Conservation (phyloP, 768 basidiomycete genomes). For the Arthromyces matolae region DNA sequence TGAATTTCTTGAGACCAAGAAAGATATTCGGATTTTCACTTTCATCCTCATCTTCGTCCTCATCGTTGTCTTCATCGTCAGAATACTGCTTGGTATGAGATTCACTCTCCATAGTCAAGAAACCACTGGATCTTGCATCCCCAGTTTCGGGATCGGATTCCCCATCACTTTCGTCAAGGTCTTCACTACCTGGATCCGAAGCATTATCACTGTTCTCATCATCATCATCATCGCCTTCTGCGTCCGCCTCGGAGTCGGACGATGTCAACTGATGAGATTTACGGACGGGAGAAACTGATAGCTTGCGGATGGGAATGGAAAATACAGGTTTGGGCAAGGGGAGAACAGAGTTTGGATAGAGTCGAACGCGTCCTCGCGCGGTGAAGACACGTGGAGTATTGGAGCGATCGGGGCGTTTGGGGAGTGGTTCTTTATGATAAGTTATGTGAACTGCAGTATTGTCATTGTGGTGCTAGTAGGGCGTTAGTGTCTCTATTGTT, state of each 20-base stretch:
- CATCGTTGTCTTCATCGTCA: too few relatives aligned
- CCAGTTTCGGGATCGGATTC: conserved; percentile 20
- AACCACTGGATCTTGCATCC: conserved; percentile 16
- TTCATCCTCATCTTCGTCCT: conserved; percentile 20
- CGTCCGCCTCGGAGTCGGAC: not conserved
- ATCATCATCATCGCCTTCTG: conserved; percentile 5
- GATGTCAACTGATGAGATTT: not conserved
- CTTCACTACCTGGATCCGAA: conserved; percentile 14
- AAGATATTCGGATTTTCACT: conserved; percentile 19
- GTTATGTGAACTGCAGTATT: conserved; percentile 60
- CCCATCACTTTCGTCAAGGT: conserved; percentile 16
- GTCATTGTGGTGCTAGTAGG: conserved; percentile 48
- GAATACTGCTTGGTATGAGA: too few relatives aligned
- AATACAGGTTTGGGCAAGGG: conserved; percentile 19
- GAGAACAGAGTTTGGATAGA: conserved; percentile 23
- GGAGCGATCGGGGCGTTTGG: conserved; percentile 51
- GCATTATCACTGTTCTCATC: conserved; percentile 12
- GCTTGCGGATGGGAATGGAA: conserved; percentile 15
- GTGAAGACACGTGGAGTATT: conserved; percentile 61
- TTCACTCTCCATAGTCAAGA: too few relatives aligned
- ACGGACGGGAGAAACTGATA: conserved; percentile 4
- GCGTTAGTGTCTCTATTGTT: not conserved
- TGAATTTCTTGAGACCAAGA: conserved; percentile 11
- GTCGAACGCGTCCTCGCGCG: conserved; percentile 43
- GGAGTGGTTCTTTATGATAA: conserved; percentile 49